Conservation (phyloP, 139 green algal species). For the Gonium pectorale region DNA sequence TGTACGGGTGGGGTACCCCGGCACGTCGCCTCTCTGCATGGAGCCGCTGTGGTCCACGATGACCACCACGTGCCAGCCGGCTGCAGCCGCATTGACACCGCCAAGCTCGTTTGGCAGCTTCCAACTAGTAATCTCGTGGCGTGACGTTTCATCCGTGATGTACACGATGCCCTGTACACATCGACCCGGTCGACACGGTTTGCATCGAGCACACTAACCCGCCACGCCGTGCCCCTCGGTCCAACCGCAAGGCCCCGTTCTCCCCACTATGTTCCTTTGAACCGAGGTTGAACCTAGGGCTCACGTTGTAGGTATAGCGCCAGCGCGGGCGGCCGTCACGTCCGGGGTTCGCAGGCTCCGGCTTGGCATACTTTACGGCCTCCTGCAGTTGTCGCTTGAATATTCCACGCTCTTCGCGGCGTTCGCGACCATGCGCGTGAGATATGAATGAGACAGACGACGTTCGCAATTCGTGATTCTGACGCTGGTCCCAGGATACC, state of each 20-base stretch:
- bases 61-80: constrained; percentile 49
- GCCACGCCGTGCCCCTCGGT: too few species aligned
- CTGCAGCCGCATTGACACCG: background rate
- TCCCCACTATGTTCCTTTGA: too few species aligned
- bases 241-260: too few species aligned
- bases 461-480: background rate
- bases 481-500: too few species aligned
- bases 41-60: constrained; percentile 56
- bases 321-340: constrained; percentile 44
- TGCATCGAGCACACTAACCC: too few species aligned
- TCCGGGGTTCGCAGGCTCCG: constrained; percentile 41
- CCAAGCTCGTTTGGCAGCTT: background rate
- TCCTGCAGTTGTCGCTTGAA: constrained; percentile 47
- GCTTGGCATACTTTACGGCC: constrained; percentile 53
- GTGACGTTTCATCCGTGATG: constrained; percentile 57
- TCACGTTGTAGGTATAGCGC: constrained; percentile 48
- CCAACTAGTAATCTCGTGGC: constrained; percentile 63
- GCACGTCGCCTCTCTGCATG: constrained; percentile 59
- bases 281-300: too few species aligned
- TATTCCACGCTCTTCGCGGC: constrained; percentile 21
- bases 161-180: constrained; percentile 57
- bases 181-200: too few species aligned
- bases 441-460: background rate
- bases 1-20: constrained; percentile 34
- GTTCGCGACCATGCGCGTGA: background rate